These are phyloP conservation scores for Trametes villosa DNA, from an alignment of 768 basidiomycete species.

Conservation along the genomic window DNA sequence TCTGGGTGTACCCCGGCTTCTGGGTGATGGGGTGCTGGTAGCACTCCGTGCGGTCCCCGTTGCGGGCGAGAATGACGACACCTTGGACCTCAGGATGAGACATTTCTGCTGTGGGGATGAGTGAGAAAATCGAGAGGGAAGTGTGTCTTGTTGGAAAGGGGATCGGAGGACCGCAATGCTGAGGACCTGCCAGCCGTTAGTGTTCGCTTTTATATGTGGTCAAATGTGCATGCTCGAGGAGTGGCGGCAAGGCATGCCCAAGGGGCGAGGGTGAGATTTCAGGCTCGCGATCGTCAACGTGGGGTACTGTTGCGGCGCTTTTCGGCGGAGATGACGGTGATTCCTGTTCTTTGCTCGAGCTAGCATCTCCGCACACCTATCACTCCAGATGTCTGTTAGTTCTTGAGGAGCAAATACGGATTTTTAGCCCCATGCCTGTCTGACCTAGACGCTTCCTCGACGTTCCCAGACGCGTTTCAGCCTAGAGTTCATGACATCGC, in stretches of 20 bases:
- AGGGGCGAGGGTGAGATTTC: background rate
- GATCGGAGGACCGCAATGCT: constrained; percentile 27
- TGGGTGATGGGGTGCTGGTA: constrained; percentile 77
- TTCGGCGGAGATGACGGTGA: constrained; percentile 13
- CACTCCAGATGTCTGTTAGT: background rate
- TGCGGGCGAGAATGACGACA: constrained; percentile 77
- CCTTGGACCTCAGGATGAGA: constrained; percentile 64
- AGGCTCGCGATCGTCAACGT: constrained; percentile 12
- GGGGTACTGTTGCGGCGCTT: constrained; percentile 4
- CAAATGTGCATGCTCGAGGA: background rate
- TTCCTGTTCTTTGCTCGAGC: background rate
- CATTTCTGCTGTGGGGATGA: constrained; percentile 28
- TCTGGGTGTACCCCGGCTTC: constrained; percentile 62
- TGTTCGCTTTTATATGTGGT: background rate
- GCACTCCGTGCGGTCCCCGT: constrained; percentile 73
- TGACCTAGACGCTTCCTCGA: no score
- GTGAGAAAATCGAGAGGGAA: background rate
- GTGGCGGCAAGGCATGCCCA: constrained; percentile 14
- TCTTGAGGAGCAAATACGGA: no score
- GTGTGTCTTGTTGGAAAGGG: constrained; percentile 6
- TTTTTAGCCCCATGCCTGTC: no score
- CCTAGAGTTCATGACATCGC: no score
- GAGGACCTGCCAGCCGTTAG: background rate
- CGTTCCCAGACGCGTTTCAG: no score
- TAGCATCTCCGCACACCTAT: background rate